Conservation (phyloP, 371 early-diverging fungal species). For the Zancudomyces culisetae region DNA sequence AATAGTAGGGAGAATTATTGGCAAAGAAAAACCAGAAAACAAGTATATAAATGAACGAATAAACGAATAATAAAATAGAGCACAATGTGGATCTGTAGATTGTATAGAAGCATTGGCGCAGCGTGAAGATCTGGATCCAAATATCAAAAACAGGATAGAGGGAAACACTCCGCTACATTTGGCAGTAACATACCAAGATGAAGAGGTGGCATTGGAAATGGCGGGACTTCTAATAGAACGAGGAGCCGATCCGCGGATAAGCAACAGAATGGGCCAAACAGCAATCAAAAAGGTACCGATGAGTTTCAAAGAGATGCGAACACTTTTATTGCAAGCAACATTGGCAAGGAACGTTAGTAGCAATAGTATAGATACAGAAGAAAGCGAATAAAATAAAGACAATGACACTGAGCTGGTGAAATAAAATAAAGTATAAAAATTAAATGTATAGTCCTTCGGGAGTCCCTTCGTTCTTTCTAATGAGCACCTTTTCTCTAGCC, state of each 20-base stretch:
- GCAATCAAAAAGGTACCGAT: neutral
- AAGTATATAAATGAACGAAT: neutral
- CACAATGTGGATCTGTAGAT: neutral
- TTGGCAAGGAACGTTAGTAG: neutral
- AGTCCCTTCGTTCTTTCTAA: conserved; percentile 95
- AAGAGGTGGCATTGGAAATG: neutral
- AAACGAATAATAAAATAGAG: neutral
- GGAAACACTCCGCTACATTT: neutral
- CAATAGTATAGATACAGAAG: neutral
- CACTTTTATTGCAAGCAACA: neutral
- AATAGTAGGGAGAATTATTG: neutral
- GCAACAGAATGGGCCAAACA: neutral
- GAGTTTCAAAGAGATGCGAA: neutral
- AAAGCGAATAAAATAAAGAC: neutral
- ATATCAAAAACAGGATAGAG: conserved; percentile 4
- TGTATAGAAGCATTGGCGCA: neutral
- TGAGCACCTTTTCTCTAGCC: conserved; percentile 98
- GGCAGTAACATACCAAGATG: neutral
- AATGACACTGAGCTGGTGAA: neutral
- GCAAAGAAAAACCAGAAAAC: neutral
- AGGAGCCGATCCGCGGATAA: conserved; percentile 1
- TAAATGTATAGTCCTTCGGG: conserved; percentile 89
- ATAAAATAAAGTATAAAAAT: neutral
- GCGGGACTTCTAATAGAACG: neutral
- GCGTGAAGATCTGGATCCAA: neutral